Evolutionary conservation across 2,329 filamentous ascomycete genomes (phyloP), one percentile per base, ranked within the genome.

Genomic region (Hirsutella thompsonii): DNA sequence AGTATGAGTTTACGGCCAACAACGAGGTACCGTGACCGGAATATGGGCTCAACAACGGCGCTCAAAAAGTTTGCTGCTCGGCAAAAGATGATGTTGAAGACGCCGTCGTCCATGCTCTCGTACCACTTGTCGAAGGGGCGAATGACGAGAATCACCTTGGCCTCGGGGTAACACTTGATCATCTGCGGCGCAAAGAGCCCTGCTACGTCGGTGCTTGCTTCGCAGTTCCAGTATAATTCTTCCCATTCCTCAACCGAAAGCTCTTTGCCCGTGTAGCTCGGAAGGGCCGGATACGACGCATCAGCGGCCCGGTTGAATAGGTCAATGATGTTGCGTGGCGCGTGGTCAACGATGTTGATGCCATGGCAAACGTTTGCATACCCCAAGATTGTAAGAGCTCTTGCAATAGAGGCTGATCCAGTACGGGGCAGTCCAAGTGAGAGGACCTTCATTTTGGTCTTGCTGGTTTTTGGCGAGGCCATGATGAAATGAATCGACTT

Each of bases 281-380:
- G 47, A 2, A 60, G 46, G 3, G 41, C 39, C 0, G 53, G 47
- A 11, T 55, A 62, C 0, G 51, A 48, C 0, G 53, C 55, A 38
- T 62, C 60, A 20, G 52, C 49, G 0, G 58, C 57, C 4, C 47
- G 46, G 19, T 44, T 16, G 28, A 55, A 45, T 13, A 60, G 23
- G 23, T 26, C 42, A 19, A 46, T 48, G 30, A 32, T 13, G 30
- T 32, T 16, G 30, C 30, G 11, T 16, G 30, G 30, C 23, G 23
- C 23, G 30, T 16, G 8, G n/a, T 32, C 30, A 32, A 32, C 10
- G 13, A 32, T 14, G 18, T 53, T 44, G 37, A 53, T 39, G 5
- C 50, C 50, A 34, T 62, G 59, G 40, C 58, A 55, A 6, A 60
- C 58, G 34, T 55, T 48, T 5, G 55, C 37, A 44, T 60, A 61